Conservation (phyloP, 768 basidiomycete species). For the Tricholoma matsutake region DNA sequence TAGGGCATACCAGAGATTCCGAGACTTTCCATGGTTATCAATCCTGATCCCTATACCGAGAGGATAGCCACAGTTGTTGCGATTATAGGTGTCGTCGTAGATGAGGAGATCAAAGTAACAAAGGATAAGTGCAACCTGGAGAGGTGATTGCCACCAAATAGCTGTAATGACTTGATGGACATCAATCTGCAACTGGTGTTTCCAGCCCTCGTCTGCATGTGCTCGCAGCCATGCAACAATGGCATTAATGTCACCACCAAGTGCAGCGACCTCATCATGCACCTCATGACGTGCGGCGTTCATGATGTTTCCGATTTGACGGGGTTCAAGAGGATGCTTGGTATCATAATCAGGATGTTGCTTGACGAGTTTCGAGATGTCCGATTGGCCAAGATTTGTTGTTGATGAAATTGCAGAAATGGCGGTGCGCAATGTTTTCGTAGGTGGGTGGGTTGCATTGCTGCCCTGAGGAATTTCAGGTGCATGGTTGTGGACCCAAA, state of each 20-base stretch:
- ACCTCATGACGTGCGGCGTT: conserved; percentile 11
- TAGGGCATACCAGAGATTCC: conserved; percentile 23
- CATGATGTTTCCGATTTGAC: conserved; percentile 19
- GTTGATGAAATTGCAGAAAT: conserved; percentile 8
- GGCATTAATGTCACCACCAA: conserved; percentile 27
- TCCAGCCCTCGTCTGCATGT: background rate
- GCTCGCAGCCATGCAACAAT: conserved; percentile 19
- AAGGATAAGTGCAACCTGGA: conserved; percentile 18
- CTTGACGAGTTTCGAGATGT: conserved; percentile 8
- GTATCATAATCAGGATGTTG: conserved; percentile 1
- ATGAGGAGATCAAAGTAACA: conserved; percentile 20
- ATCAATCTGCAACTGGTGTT: background rate
- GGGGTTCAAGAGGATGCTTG: conserved; percentile 21
- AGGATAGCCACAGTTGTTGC: conserved; percentile 7
- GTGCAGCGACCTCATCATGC: conserved; percentile 11
- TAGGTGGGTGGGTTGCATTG: conserved; percentile 13
- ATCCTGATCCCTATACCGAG: conserved; percentile 20
- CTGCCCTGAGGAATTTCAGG: conserved; percentile 19
- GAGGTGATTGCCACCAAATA: conserved; percentile 32
- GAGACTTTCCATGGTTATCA: conserved; percentile 14
- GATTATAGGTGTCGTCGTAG: conserved; percentile 20
- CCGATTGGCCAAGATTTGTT: conserved; percentile 14
- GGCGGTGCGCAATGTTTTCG: conserved; percentile 13
- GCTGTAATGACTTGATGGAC: conserved; percentile 8
- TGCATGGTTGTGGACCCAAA: conserved; percentile 25